These are phyloP conservation scores for Plicaturopsis crispa DNA, from an alignment of 768 basidiomycete species.

Conservation along the genomic window DNA sequence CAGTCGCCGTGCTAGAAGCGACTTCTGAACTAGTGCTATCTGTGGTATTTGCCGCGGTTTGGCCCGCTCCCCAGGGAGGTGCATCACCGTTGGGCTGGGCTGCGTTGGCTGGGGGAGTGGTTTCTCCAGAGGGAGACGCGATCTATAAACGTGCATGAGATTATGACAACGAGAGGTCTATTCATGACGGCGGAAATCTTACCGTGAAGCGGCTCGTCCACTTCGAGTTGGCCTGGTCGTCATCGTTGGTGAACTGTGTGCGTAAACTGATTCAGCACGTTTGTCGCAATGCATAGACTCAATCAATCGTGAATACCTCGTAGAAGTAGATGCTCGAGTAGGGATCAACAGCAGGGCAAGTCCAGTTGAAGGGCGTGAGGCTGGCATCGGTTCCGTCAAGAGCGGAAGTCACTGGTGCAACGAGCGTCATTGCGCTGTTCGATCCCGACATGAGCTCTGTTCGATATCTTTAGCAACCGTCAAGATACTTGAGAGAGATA, in stretches of 20 bases:
- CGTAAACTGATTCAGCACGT: too few species aligned
- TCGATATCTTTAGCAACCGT: not conserved
- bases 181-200: too few species aligned
- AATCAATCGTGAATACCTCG: too few species aligned
- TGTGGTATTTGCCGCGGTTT: too few species aligned
- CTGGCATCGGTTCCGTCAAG: slow-evolving; percentile 24
- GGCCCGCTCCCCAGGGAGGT: slow-evolving; percentile 29
- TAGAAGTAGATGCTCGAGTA: slow-evolving; percentile 33
- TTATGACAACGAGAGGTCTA: too few species aligned
- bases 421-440: slow-evolving; percentile 25
- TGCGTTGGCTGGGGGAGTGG: slow-evolving; percentile 17
- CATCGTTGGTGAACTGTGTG: slow-evolving; percentile 25
- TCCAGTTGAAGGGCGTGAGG: slow-evolving; percentile 26
- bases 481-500: not conserved
- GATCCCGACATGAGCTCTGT: slow-evolving; percentile 32
- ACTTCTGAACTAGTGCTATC: too few species aligned
- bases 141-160: too few species aligned
- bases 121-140: slow-evolving; percentile 21
- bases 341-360: slow-evolving; percentile 28
- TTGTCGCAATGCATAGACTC: too few species aligned
- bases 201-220: slow-evolving; percentile 36
- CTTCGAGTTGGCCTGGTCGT: slow-evolving; percentile 11
- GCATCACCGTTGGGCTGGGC: slow-evolving; percentile 26
- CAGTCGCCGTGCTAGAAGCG: too few species aligned
- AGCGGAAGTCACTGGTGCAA: slow-evolving; percentile 18